A percentile compares a stretch with the other conserved stretches of the same genome.
Evolutionary conservation across 192 early-diverging fungal species (phyloP).

Genomic region (Backusella macrospora): DNA sequence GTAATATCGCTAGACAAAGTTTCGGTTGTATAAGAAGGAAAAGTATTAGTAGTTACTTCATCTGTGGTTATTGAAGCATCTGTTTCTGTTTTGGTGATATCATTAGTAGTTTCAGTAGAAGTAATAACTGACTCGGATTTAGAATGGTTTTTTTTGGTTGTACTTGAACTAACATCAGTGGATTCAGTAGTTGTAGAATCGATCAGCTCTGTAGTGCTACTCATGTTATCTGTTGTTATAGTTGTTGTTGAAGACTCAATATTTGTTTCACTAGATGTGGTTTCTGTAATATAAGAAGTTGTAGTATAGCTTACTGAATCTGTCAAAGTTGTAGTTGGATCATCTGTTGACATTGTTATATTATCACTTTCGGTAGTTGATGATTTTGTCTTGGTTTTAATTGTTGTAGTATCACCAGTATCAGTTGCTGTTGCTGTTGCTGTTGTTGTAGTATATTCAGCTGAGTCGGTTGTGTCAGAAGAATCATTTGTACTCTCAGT

Average conservation of each 20-base stretch:
- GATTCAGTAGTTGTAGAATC: neutral
- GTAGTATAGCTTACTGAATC: neutral
- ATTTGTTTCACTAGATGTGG: neutral
- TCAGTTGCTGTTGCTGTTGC: too few species aligned
- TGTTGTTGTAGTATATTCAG: neutral
- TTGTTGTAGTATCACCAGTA: too few species aligned
- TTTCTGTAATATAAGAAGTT: neutral
- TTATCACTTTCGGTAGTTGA: neutral
- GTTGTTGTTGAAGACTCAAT: neutral
- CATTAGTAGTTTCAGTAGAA: too few species aligned
- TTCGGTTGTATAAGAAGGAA: neutral
- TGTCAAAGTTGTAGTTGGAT: neutral
- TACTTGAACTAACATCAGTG: too few species aligned
- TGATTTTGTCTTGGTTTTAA: too few species aligned
- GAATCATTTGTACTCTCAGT: neutral
- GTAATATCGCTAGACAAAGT: neutral
- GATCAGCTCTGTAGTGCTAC: neutral
- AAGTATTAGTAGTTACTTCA: neutral
- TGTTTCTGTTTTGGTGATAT: neutral
- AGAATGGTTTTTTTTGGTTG: too few species aligned
- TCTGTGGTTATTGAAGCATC: neutral
- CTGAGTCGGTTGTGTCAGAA: neutral
- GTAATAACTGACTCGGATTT: too few species aligned
- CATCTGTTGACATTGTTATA: neutral
- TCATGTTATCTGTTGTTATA: neutral